phyloP scores from a whole-genome alignment of 2,329 filamentous ascomycete species.

The Fulvia fulva region DNA sequence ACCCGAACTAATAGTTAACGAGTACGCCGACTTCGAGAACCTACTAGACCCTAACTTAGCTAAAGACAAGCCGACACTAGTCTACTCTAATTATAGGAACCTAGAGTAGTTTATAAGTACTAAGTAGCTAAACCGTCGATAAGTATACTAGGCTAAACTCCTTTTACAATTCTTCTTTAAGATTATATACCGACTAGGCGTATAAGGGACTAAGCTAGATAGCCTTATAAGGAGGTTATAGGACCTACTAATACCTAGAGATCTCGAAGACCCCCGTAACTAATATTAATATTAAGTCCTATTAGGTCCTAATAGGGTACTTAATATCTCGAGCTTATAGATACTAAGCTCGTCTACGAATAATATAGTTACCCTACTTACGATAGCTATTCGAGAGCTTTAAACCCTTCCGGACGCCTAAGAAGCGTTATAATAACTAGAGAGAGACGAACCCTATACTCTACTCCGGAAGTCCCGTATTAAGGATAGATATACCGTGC shows the following conservation, averaged over 20 bases:
- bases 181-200: too few relatives aligned
- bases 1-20: background rate
- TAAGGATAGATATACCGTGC: too few relatives aligned
- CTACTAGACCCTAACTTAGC: background rate
- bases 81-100: slow-evolving; percentile 5
- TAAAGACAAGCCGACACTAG: background rate
- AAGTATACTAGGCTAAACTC: background rate
- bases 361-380: too few relatives aligned
- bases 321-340: too few relatives aligned
- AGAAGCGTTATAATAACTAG: too few relatives aligned
- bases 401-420: too few relatives aligned
- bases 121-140: background rate
- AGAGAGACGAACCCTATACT: too few relatives aligned
- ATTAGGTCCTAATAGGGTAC: too few relatives aligned
- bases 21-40: background rate
- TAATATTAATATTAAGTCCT: too few relatives aligned
- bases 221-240: background rate
- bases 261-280: background rate
- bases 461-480: too few relatives aligned
- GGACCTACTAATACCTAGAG: background rate
- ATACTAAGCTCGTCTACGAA: too few relatives aligned
- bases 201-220: background rate
- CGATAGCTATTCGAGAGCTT: too few relatives aligned
- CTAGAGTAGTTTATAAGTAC: slow-evolving; percentile 4
- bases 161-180: background rate